phyloP scores from a whole-genome alignment of 805 yeast genomes.

The Yarrowia sp. region DNA sequence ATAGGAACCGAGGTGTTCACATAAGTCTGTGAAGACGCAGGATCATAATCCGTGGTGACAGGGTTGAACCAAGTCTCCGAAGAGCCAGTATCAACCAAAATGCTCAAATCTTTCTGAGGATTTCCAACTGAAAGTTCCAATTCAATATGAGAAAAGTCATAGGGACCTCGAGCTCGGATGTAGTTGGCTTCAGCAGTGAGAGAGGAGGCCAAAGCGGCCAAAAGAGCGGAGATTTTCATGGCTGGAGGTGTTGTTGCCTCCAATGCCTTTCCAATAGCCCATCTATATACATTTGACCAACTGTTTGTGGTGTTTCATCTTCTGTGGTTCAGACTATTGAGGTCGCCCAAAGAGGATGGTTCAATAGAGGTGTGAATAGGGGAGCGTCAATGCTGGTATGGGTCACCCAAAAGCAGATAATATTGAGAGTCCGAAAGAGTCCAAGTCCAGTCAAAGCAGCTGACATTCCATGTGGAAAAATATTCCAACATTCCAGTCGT shows the following conservation, averaged over 20 bases:
- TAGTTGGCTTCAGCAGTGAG: slow-evolving; percentile 6
- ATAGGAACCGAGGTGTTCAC: background rate
- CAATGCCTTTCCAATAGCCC: background rate
- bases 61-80: slow-evolving; percentile 18
- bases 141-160: background rate
- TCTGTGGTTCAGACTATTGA: slow-evolving; percentile 1
- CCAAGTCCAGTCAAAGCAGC: background rate
- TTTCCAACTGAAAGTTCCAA: background rate
- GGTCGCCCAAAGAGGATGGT: background rate
- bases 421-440: background rate
- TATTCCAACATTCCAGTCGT: background rate
- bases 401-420: too few relatives aligned
- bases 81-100: slow-evolving; percentile 2
- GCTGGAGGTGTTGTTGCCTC: background rate
- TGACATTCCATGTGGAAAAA: background rate
- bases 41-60: background rate
- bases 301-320: background rate
- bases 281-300: slow-evolving; percentile 1
- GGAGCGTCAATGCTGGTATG: too few relatives aligned
- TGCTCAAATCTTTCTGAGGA: background rate
- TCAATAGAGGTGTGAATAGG: background rate
- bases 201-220: background rate
- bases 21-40: background rate
- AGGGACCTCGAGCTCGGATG: background rate
- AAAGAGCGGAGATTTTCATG: background rate